Evolutionary conservation across 2,329 filamentous ascomycete species (phyloP).

Genomic region (Paraphaeosphaeria sporulosa): DNA sequence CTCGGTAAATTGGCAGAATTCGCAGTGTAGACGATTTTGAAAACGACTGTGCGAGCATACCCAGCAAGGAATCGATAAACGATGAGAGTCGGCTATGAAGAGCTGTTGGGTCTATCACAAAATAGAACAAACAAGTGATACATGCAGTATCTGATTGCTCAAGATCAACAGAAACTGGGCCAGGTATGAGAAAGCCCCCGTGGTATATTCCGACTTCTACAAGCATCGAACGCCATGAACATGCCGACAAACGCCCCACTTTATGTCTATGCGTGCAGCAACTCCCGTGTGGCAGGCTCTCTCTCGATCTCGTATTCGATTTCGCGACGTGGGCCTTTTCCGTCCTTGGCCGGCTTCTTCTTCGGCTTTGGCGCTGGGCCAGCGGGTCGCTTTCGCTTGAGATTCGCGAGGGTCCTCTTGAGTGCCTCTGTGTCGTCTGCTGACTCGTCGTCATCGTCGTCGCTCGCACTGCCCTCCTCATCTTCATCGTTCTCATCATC

Average conservation of each 20-base stretch:
- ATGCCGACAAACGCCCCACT: conserved; percentile 2
- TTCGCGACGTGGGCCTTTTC: conserved; percentile 69
- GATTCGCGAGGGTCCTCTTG: conserved; percentile 61
- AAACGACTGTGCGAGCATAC: not conserved
- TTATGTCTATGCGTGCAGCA: conserved; percentile 35
- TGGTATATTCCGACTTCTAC: not conserved
- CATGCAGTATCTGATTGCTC: not conserved
- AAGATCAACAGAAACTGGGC: not conserved
- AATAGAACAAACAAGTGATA: not conserved
- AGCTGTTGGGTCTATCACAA: not conserved
- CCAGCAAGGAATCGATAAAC: not conserved
- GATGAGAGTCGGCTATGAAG: not conserved
- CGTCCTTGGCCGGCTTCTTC: conserved; percentile 60
- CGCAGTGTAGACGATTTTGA: no score
- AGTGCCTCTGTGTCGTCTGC: conserved; percentile 63
- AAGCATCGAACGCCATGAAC: not conserved
- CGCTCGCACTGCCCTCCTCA: conserved; percentile 50
- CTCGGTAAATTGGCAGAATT: no score
- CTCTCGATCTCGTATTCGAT: conserved; percentile 81
- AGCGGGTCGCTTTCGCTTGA: conserved; percentile 64
- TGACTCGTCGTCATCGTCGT: conserved; percentile 64
- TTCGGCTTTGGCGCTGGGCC: conserved; percentile 62
- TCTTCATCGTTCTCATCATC: conserved; percentile 65
- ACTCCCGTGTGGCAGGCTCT: conserved; percentile 56
- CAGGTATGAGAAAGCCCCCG: not conserved